Conservation (phyloP, 2,329 filamentous ascomycete genomes). For the Diaporthe sp. region DNA sequence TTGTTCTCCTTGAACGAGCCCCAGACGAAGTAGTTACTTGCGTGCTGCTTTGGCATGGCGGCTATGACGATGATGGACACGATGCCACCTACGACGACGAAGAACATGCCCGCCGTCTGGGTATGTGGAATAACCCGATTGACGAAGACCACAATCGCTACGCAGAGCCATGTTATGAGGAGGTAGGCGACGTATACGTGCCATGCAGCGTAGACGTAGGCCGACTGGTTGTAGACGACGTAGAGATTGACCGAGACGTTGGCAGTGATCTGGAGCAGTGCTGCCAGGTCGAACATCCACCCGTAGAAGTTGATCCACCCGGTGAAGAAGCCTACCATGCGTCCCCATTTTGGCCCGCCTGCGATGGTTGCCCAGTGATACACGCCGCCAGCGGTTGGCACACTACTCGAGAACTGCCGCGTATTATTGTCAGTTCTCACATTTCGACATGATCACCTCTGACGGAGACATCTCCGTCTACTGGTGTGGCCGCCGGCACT, state of each 20-base stretch:
- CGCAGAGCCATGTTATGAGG: constrained; percentile 63
- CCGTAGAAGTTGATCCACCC: constrained; percentile 66
- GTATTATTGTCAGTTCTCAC: constrained; percentile 46
- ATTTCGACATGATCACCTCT: neutral
- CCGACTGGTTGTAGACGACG: constrained; percentile 63
- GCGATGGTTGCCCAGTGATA: constrained; percentile 72
- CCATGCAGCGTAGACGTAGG: constrained; percentile 63
- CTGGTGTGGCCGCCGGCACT: neutral
- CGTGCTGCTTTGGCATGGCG: constrained; percentile 64
- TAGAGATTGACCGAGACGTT: constrained; percentile 73
- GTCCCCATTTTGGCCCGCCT: constrained; percentile 64
- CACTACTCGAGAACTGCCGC: constrained; percentile 67
- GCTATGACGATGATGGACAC: constrained; percentile 62
- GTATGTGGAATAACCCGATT: constrained; percentile 67
- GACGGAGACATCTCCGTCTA: neutral
- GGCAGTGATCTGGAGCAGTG: constrained; percentile 66
- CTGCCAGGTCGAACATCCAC: constrained; percentile 72
- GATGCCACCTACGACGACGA: constrained; percentile 63
- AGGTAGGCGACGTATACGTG: constrained; percentile 70
- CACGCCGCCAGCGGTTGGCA: constrained; percentile 68
- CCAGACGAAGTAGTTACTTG: constrained; percentile 65
- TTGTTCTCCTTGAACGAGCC: constrained; percentile 57
- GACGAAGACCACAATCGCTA: constrained; percentile 63
- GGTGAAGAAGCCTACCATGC: constrained; percentile 58
- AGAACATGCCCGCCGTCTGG: constrained; percentile 61